phyloP scores from a whole-genome alignment of 2,329 filamentous ascomycete species.

The Xylariaceae sp. region DNA sequence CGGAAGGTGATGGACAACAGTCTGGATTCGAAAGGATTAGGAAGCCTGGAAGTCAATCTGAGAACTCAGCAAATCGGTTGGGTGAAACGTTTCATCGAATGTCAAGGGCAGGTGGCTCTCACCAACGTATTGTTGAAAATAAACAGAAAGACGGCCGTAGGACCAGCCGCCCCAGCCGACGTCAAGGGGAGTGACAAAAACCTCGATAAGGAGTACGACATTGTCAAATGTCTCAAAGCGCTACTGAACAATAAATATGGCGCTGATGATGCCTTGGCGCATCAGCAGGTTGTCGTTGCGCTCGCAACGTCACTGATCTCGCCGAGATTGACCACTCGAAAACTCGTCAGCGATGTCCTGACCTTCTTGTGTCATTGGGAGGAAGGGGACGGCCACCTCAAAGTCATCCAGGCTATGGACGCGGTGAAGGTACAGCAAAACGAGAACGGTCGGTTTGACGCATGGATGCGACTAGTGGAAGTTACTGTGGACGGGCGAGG shows the following conservation, averaged over 20 bases:
- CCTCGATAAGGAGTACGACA: slow-evolving; percentile 90
- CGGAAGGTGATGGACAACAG: slow-evolving; percentile 94
- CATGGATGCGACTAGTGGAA: slow-evolving; percentile 98
- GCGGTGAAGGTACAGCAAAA: slow-evolving; percentile 81
- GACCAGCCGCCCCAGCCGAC: slow-evolving; percentile 60
- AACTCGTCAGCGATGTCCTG: slow-evolving; percentile 91
- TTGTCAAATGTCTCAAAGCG: slow-evolving; percentile 94
- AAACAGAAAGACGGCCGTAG: slow-evolving; percentile 77
- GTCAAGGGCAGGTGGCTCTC: slow-evolving; percentile 92
- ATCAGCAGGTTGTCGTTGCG: slow-evolving; percentile 86
- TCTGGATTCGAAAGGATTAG: slow-evolving; percentile 85
- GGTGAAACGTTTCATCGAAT: slow-evolving; percentile 95
- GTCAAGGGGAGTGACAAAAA: slow-evolving; percentile 66
- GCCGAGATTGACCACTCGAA: slow-evolving; percentile 83
- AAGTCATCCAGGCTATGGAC: slow-evolving; percentile 91
- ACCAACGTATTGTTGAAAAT: slow-evolving; percentile 92
- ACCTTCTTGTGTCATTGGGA: slow-evolving; percentile 97
- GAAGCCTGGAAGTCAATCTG: slow-evolving; percentile 89
- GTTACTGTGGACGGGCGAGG: slow-evolving; percentile 94
- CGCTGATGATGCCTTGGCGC: slow-evolving; percentile 86
- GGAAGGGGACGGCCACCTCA: slow-evolving; percentile 77
- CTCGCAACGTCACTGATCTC: slow-evolving; percentile 84
- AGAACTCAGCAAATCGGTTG: slow-evolving; percentile 95
- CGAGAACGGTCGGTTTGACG: slow-evolving; percentile 93
- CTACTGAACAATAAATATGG: slow-evolving; percentile 99